Evolutionary conservation across 345 rosid species (phyloP).

Genomic region (Eucalyptus marginata): DNA sequence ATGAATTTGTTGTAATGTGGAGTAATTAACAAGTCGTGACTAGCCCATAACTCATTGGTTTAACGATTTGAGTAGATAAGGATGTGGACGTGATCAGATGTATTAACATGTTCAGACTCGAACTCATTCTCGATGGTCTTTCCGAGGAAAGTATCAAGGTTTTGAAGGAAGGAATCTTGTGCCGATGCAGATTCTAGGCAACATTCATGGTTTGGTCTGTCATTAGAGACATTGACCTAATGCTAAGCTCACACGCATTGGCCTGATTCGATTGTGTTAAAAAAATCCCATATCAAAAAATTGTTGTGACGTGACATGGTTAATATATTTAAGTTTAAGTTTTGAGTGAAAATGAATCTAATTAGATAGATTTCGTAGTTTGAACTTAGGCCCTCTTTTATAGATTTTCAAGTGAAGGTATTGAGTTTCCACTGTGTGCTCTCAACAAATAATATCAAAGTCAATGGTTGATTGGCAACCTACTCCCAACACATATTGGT

Average conservation of each 20-base stretch:
- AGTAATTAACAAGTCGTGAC: not conserved
- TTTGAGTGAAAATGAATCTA: rapidly evolving
- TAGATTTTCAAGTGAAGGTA: not conserved
- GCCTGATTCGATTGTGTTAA: rapidly evolving
- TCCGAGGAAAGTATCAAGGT: not conserved
- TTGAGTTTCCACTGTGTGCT: rapidly evolving
- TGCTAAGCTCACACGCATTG: rapidly evolving
- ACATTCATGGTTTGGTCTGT: not conserved
- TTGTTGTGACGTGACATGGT: rapidly evolving
- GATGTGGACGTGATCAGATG: rapidly evolving
- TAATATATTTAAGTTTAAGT: not conserved
- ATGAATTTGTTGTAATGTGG: not conserved
- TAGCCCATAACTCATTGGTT: rapidly evolving
- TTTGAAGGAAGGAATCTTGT: not conserved
- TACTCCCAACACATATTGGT: not conserved
- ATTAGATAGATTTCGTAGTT: rapidly evolving
- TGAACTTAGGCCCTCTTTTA: not conserved
- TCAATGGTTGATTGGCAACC: not conserved
- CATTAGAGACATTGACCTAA: not conserved
- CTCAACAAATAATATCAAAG: not conserved
- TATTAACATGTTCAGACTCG: rapidly evolving
- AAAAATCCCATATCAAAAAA: not conserved
- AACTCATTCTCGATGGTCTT: not conserved
- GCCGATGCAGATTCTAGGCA: not conserved
- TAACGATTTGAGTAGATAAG: not conserved